Conservation (phyloP, 108 stramenopile genomes). For the Cylindrotheca closterium region DNA sequence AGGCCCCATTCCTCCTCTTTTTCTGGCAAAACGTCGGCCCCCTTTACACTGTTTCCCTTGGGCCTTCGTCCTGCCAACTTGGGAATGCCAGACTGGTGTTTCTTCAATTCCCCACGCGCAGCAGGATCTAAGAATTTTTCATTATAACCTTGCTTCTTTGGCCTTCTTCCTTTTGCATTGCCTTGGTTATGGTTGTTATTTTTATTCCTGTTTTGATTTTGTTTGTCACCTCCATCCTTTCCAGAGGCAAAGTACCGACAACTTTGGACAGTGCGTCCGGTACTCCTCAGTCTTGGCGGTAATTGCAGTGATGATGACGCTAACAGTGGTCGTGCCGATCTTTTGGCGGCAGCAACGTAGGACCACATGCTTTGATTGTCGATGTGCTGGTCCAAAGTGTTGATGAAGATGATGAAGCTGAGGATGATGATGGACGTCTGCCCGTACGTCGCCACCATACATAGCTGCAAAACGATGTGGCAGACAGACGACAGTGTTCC, state of each 20-base stretch:
- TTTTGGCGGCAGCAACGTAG: not conserved
- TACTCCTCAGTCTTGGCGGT: not conserved
- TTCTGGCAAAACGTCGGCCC: constrained; percentile 11
- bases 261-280: not conserved
- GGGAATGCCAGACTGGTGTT: constrained; percentile 64
- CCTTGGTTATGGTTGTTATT: constrained; percentile 13
- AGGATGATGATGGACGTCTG: too few relatives aligned
- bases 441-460: too few relatives aligned
- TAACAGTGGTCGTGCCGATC: constrained; percentile 2
- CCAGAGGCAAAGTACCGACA: not conserved
- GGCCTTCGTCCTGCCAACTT: constrained; percentile 55
- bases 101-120: constrained; percentile 44
- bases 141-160: constrained; percentile 42
- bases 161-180: constrained; percentile 2
- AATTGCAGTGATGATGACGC: not conserved
- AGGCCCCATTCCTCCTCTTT: constrained; percentile 19
- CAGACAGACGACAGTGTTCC: too few relatives aligned
- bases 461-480: too few relatives aligned
- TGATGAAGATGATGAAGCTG: not conserved
- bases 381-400: not conserved
- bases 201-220: constrained; percentile 1
- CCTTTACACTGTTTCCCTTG: constrained; percentile 51
- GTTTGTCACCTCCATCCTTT: not conserved
- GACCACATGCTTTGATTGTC: not conserved
- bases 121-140: constrained; percentile 39